A percentile compares a stretch with the other conserved stretches of the same genome.
Conservation (phyloP, 371 early-diverging fungal genomes). For the Mucor mucedo region DNA sequence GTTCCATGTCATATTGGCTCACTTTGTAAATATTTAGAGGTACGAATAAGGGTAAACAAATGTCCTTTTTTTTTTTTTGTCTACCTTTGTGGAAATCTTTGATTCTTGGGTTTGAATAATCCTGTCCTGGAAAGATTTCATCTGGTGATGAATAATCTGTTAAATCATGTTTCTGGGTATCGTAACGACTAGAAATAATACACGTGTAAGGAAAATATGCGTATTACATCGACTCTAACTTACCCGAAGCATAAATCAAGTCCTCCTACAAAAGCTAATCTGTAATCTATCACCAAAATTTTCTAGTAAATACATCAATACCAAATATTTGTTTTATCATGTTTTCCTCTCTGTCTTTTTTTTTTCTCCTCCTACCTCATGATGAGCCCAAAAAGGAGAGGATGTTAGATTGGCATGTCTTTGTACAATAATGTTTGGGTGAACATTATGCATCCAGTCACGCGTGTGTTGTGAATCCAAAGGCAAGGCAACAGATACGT, state of each 20-base stretch:
- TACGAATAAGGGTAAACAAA: neutral
- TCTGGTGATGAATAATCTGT: conserved; percentile 63
- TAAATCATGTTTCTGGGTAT: conserved; percentile 77
- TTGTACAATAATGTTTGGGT: conserved; percentile 73
- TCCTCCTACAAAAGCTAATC: conserved; percentile 90
- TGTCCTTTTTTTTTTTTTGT: neutral
- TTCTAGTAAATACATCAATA: conserved; percentile 56
- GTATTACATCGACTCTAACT: neutral
- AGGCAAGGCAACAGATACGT: conserved; percentile 76
- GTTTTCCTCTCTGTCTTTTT: conserved; percentile 9
- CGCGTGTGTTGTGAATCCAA: conserved; percentile 85
- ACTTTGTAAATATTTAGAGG: conserved; percentile 24
- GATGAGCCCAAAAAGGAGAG: conserved; percentile 81
- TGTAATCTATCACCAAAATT: conserved; percentile 83
- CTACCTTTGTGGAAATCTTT: conserved; percentile 83
- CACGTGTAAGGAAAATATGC: neutral
- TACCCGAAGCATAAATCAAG: conserved; percentile 89
- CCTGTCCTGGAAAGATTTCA: conserved; percentile 83
- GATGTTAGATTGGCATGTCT: conserved; percentile 34
- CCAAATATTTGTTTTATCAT: conserved; percentile 7
- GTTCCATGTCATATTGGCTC: conserved; percentile 37
- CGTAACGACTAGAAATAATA: conserved; percentile 70
- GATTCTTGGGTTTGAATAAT: conserved; percentile 91
- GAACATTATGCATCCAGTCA: conserved; percentile 72
- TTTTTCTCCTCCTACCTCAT: conserved; percentile 45